Base-by-base conservation (phyloP, 306 rosid species). In the Cajanus cajan region DNA sequence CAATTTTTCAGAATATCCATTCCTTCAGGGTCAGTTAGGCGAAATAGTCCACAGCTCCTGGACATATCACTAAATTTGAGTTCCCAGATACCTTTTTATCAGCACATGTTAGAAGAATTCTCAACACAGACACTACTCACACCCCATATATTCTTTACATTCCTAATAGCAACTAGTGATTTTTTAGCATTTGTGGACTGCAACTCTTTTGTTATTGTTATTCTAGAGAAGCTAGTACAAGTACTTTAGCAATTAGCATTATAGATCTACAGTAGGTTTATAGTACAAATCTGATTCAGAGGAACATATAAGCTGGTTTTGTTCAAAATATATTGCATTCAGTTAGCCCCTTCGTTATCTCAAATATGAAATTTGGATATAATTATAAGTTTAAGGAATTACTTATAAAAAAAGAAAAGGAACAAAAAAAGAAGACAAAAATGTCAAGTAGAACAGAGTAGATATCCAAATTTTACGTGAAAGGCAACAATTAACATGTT, bases 31-130 rank as follows among this genome's bases (percentile, higher is more conserved):
- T 91, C 97, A 1, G 89, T 82, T 51, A 89, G 65, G 43, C 91
- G 93, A 83, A 90, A 94, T 40, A 91, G 68, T 65, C 97, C 98
- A 54, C 83, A 84, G 82, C 85, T 87, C 87, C 96, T 90, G 86
- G 40, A 75, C 21, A 43, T 69, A 78, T 71, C 19, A 63, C 68
- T 5, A 62, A 44, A 25, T 16, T 72, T 78, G 6, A 45, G 50
- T 21, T 57, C 8, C 24, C 4, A 2, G 0, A 24, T 50, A 6
- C 47, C 45, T 45, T 70, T 45, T 70, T 25, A 78, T 52, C 63
- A 73, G 24, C 34, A 79, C n/a, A 15, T 24, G 43, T 13, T 19
- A 34, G 6, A 71, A 28, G 19, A 67, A 43, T 57, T 79, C 43
- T 70, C 41, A 43, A 68, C 37, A 9, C 14, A n/a, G n/a, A n/a